These are phyloP conservation scores for Sclerotinia sclerotiorum DNA, from an alignment of 2,329 filamentous ascomycete species.

Conservation along the genomic window DNA sequence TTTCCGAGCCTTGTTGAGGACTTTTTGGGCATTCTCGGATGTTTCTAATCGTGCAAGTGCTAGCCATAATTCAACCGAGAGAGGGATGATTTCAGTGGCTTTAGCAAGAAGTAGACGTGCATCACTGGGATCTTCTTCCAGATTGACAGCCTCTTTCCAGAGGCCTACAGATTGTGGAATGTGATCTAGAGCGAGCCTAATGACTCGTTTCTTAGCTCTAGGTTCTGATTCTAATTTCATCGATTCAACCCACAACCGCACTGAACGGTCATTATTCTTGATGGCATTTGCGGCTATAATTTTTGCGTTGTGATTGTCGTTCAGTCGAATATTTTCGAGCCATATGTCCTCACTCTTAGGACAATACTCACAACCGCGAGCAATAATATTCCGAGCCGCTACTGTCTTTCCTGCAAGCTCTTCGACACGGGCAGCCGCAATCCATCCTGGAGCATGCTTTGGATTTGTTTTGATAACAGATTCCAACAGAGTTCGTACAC, in stretches of 20 bases:
- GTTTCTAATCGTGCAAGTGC: conserved; percentile 87
- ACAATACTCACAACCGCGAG: conserved; percentile 83
- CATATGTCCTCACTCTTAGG: conserved; percentile 94
- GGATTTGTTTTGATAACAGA: conserved; percentile 97
- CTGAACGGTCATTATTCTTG: conserved; percentile 84
- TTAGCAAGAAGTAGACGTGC: conserved; percentile 88
- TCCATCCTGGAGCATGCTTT: conserved; percentile 92
- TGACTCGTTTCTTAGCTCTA: conserved; percentile 86
- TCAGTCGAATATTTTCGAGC: conserved; percentile 92
- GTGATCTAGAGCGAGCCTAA: conserved; percentile 86
- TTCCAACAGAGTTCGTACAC: conserved; percentile 87
- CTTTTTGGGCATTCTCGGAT: conserved; percentile 88
- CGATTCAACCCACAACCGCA: conserved; percentile 89
- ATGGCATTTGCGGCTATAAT: conserved; percentile 93
- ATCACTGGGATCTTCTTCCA: conserved; percentile 87
- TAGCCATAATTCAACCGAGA: conserved; percentile 93
- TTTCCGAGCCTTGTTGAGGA: conserved; percentile 92
- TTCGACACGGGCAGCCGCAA: conserved; percentile 88
- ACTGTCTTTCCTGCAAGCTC: conserved; percentile 91
- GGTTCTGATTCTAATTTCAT: conserved; percentile 86
- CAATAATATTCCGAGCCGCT: conserved; percentile 83
- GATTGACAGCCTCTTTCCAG: conserved; percentile 97
- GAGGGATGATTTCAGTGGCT: conserved; percentile 90
- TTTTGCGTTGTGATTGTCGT: conserved; percentile 90
- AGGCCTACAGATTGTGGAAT: conserved; percentile 91